phyloP scores from a whole-genome alignment of 139 green algal genomes.

The Prasinococcaceae sp. region DNA sequence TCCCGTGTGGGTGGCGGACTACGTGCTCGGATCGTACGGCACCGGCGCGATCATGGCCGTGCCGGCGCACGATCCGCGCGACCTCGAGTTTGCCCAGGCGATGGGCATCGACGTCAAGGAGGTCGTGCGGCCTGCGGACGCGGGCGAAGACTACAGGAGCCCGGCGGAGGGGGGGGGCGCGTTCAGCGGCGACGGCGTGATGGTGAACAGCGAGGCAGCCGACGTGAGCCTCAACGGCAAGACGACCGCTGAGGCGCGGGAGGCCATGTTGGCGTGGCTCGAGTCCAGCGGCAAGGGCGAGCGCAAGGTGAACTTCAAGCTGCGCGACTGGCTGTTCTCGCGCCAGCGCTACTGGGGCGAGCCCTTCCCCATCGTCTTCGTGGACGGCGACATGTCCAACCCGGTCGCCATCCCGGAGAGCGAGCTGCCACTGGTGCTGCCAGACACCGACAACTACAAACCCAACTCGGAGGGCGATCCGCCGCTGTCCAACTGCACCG shows the following conservation, averaged over 20 bases:
- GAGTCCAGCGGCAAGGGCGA: slow-evolving; percentile 23
- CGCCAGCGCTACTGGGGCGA: slow-evolving; percentile 98
- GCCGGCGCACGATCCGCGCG: slow-evolving; percentile 77
- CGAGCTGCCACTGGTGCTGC: slow-evolving; percentile 74
- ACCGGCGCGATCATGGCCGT: slow-evolving; percentile 95
- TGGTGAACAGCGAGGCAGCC: slow-evolving; percentile 16
- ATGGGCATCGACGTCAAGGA: slow-evolving; percentile 58
- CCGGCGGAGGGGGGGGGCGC: slow-evolving; percentile 29
- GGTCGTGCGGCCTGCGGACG: slow-evolving; percentile 35
- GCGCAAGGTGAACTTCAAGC: slow-evolving; percentile 86
- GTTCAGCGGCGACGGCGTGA: slow-evolving; percentile 38
- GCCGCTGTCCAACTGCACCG: slow-evolving; percentile 59
- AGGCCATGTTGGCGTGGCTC: slow-evolving; percentile 38
- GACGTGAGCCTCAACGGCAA: slow-evolving; percentile 63
- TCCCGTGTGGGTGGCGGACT: slow-evolving; percentile 92
- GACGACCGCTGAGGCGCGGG: slow-evolving; percentile 23
- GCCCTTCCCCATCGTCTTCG: slow-evolving; percentile 88
- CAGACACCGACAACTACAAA: slow-evolving; percentile 68
- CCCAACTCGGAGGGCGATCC: slow-evolving; percentile 67
- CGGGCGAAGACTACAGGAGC: not conserved
- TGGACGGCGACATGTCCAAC: slow-evolving; percentile 23
- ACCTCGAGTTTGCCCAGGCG: slow-evolving; percentile 74
- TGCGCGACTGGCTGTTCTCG: slow-evolving; percentile 97
- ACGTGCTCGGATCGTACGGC: slow-evolving; percentile 89
- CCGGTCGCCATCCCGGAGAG: slow-evolving; percentile 52